A percentile compares a stretch with the other conserved stretches of the same genome.
These are phyloP conservation scores for Teunomyces gatunensis DNA, from an alignment of 805 yeast genomes.

Conservation along the genomic window DNA sequence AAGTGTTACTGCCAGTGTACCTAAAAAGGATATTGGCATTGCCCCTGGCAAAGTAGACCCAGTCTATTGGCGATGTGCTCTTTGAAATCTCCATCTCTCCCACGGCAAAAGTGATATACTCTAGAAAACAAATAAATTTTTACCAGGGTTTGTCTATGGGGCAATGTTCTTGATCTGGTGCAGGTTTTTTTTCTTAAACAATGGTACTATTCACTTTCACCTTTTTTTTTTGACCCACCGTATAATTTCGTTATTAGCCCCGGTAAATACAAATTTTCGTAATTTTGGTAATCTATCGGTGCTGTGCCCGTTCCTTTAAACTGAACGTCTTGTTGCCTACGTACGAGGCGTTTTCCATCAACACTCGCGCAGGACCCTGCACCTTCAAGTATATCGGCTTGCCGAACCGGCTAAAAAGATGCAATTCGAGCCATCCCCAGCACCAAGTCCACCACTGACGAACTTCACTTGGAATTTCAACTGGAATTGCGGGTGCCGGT, in stretches of 20 bases:
- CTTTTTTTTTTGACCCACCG: no score
- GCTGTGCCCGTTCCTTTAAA: conserved; percentile 4
- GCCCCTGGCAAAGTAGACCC: conserved; percentile 47
- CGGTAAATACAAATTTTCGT: background rate
- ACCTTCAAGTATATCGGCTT: conserved; percentile 18
- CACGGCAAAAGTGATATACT: background rate
- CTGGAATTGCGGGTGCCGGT: background rate
- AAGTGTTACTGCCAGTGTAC: conserved; percentile 36
- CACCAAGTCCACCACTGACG: background rate
- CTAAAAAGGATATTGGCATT: conserved; percentile 48
- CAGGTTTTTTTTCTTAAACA: background rate
- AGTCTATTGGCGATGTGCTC: conserved; percentile 29
- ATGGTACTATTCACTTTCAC: background rate
- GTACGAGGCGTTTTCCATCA: conserved; percentile 18
- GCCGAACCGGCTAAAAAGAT: background rate
- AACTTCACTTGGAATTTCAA: background rate
- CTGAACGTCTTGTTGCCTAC: conserved; percentile 7
- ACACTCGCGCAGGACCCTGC: conserved; percentile 26
- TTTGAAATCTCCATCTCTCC: conserved; percentile 34
- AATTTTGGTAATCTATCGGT: no score
- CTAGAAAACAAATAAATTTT: background rate
- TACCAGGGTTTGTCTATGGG: background rate
- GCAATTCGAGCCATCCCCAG: background rate
- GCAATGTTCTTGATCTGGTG: background rate
- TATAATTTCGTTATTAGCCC: background rate